Percentiles rank a stretch among this genome's conserved stretches.
These are phyloP conservation scores for Pilaira anomala DNA, from an alignment of 192 early-diverging fungal genomes.

Conservation along the genomic window DNA sequence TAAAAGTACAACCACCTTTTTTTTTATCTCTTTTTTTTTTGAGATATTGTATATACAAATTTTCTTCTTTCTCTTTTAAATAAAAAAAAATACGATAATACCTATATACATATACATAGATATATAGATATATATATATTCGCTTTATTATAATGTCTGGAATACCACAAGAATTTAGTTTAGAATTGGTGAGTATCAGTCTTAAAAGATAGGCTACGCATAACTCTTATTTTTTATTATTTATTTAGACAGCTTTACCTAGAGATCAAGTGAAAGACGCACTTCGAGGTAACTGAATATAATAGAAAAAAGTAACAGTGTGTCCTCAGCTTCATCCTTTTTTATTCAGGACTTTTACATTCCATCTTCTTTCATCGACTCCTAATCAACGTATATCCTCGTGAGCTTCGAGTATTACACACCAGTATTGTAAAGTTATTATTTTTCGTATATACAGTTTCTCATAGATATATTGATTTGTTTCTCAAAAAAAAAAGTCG, in stretches of 20 bases:
- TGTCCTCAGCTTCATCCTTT: not conserved
- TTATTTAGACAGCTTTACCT: conserved; percentile 32
- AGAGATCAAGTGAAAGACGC: conserved; percentile 34
- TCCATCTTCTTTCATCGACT: conserved; percentile 62
- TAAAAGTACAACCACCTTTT: no score
- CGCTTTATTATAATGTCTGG: no score
- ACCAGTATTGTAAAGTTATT: conserved; percentile 50
- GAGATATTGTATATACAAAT: no score
- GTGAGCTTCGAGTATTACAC: conserved; percentile 52
- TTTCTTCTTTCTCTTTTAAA: no score
- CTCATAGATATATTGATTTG: no score
- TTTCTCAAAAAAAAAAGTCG: no score
- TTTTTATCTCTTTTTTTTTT: no score
- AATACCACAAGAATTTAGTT: conserved; percentile 22
- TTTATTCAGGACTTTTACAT: conserved; percentile 45
- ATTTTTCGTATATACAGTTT: no score
- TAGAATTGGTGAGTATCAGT: conserved; percentile 39
- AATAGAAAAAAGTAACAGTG: not conserved
- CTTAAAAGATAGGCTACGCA: not conserved
- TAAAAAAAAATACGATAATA: no score
- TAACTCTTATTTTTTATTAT: not conserved
- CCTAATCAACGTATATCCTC: conserved; percentile 50
- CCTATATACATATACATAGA: no score
- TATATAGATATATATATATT: no score
- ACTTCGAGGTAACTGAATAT: conserved; percentile 34